Evolutionary conservation across 2,329 filamentous ascomycete species (phyloP).

Genomic region (Dactylellina drechsleri): DNA sequence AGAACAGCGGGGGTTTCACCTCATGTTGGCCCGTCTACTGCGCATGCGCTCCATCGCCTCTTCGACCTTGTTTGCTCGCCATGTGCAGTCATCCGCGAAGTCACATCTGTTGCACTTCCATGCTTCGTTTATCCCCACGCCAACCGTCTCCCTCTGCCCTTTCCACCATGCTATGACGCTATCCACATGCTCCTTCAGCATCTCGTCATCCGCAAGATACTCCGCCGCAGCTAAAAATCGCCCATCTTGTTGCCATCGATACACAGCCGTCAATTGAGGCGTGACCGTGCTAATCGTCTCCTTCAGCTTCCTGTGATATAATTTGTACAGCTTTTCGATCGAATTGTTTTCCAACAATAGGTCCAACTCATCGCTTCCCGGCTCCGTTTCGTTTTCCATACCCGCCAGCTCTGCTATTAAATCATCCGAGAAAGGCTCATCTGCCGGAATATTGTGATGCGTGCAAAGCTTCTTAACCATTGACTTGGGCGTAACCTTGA

Average conservation of each 20-base stretch:
- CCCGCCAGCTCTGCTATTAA: conserved; percentile 65
- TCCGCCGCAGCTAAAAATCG: conserved; percentile 69
- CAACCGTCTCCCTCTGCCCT: conserved; percentile 75
- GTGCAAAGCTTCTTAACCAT: conserved; percentile 72
- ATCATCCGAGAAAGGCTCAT: conserved; percentile 76
- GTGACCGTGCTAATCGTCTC: conserved; percentile 69
- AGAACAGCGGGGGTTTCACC: conserved; percentile 9
- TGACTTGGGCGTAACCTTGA: conserved; percentile 72
- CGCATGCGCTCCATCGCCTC: conserved; percentile 64
- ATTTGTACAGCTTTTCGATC: conserved; percentile 69
- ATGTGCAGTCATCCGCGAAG: conserved; percentile 80
- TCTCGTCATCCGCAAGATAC: conserved; percentile 73
- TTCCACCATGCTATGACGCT: conserved; percentile 88
- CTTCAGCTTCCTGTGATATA: conserved; percentile 66
- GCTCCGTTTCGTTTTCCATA: conserved; percentile 16
- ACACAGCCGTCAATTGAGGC: conserved; percentile 70
- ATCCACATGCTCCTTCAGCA: conserved; percentile 73
- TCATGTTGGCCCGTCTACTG: conserved; percentile 56
- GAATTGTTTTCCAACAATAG: conserved; percentile 70
- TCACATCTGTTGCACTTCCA: conserved; percentile 87
- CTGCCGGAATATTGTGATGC: conserved; percentile 75
- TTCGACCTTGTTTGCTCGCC: conserved; percentile 76
- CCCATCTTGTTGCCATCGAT: conserved; percentile 65
- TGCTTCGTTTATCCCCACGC: conserved; percentile 83
- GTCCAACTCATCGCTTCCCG: conserved; percentile 60